Conservation (phyloP, 75 land plant genomes). For the Adiantum capillusveneris region DNA sequence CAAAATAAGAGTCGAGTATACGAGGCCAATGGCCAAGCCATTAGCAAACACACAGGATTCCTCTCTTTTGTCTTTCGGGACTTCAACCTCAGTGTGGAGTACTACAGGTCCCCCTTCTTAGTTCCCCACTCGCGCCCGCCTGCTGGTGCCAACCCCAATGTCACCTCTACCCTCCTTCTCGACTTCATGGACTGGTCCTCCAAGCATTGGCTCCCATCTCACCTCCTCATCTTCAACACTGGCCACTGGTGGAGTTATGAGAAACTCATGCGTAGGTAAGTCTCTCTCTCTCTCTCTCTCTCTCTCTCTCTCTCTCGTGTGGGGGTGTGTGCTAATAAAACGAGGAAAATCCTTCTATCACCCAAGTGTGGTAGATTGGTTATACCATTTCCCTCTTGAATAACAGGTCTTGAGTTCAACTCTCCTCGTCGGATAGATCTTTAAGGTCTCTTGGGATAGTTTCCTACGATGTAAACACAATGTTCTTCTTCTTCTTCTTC, state of each 20-base stretch:
- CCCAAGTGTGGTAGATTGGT: too few species aligned
- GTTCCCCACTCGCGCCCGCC: constrained; percentile 67
- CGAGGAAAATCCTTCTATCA: too few species aligned
- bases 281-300: background rate
- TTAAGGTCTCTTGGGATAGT: too few species aligned
- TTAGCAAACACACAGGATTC: constrained; percentile 77
- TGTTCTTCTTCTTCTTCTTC: too few species aligned
- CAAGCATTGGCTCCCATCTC: constrained; percentile 49
- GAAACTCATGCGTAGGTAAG: constrained; percentile 59
- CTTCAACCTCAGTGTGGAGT: constrained; percentile 67
- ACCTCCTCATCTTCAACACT: constrained; percentile 58
- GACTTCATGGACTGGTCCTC: constrained; percentile 61
- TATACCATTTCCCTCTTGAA: too few species aligned
- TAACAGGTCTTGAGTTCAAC: too few species aligned
- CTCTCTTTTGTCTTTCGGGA: constrained; percentile 58
- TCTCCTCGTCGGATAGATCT: too few species aligned
- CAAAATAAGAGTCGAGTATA: constrained; percentile 44
- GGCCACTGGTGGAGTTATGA: constrained; percentile 89
- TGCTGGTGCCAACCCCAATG: constrained; percentile 17
- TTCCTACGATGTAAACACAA: too few species aligned
- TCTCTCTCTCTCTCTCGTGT: too few species aligned
- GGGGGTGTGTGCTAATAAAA: too few species aligned
- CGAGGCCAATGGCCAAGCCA: constrained; percentile 62
- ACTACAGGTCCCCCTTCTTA: constrained; percentile 73
- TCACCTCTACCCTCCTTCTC: constrained; percentile 41